phyloP scores from a whole-genome alignment of 2,329 filamentous ascomycete species.

The Hypoxylon sp. region DNA sequence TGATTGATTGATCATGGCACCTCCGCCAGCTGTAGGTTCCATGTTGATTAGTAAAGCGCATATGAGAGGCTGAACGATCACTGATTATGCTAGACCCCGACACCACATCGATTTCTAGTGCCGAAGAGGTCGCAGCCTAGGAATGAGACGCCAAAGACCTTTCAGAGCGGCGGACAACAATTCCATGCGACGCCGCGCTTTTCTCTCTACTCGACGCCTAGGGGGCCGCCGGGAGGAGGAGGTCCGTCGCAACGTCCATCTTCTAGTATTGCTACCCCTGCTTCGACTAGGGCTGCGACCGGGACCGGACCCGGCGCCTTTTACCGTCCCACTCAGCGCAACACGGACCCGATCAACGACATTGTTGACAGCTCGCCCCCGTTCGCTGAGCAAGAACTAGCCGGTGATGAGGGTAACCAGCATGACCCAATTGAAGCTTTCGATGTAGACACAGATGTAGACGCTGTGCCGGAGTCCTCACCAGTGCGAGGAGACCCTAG shows the following conservation, averaged over 20 bases:
- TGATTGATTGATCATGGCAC: conserved; percentile 40
- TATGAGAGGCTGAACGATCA: neutral
- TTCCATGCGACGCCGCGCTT: conserved; percentile 55
- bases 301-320: conserved; percentile 38
- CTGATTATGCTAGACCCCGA: conserved; percentile 49
- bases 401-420: neutral
- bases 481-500: conserved; percentile 22
- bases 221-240: conserved; percentile 17
- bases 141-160: conserved; percentile 50
- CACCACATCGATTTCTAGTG: conserved; percentile 53
- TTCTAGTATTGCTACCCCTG: conserved; percentile 40
- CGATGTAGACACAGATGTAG: conserved; percentile 32
- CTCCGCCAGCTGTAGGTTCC: conserved; percentile 48
- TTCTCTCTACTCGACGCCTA: conserved; percentile 53
- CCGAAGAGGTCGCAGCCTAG: conserved; percentile 51
- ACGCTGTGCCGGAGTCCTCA: conserved; percentile 47
- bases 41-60: neutral
- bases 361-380: conserved; percentile 52
- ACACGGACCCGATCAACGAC: conserved; percentile 46
- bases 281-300: conserved; percentile 28
- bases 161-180: conserved; percentile 49
- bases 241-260: conserved; percentile 24
- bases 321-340: conserved; percentile 43
- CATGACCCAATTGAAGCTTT: conserved; percentile 24
- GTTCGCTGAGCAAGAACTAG: conserved; percentile 16